Evolutionary conservation across 2,329 filamentous ascomycete species (phyloP).

Genomic region (Ceratocystis colombiana): DNA sequence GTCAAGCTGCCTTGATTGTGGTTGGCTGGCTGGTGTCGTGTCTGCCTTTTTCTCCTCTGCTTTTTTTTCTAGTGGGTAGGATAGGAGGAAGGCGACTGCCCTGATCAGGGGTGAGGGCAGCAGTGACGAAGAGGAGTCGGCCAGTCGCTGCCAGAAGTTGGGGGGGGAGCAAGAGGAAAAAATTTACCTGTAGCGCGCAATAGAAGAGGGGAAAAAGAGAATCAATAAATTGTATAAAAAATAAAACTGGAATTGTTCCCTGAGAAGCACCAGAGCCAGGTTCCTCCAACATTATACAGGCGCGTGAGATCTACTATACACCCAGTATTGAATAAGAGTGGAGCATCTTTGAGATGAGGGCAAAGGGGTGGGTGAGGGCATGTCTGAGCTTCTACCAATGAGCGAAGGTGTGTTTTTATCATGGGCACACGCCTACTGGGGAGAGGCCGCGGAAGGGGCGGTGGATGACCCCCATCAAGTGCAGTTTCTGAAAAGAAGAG

Average conservation of each 20-base stretch:
- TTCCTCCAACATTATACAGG: slow-evolving; percentile 5
- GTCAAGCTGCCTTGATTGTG: not conserved
- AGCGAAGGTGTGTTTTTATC: slow-evolving; percentile 2
- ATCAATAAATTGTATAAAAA: slow-evolving; percentile 12
- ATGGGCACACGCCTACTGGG: not conserved
- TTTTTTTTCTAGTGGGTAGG: slow-evolving; percentile 14
- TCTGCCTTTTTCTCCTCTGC: slow-evolving; percentile 10
- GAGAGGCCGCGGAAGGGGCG: slow-evolving; percentile 4
- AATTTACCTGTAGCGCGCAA: not conserved
- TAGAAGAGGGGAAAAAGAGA: not conserved
- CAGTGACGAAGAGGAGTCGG: slow-evolving; percentile 5
- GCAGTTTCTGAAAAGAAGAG: slow-evolving; percentile 3
- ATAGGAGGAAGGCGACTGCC: slow-evolving; percentile 15
- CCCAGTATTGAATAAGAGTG: slow-evolving; percentile 4
- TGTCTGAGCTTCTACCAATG: slow-evolving; percentile 8
- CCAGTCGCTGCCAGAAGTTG: slow-evolving; percentile 8
- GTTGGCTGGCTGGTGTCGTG: not conserved
- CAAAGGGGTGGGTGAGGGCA: not conserved
- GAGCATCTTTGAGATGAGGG: slow-evolving; percentile 9
- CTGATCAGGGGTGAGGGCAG: slow-evolving; percentile 9
- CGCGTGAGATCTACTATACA: slow-evolving; percentile 2
- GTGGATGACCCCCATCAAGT: slow-evolving; percentile 14
- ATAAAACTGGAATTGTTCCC: not conserved
- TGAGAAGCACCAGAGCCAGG: not conserved
- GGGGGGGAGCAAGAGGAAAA: not conserved